Conservation (phyloP, 2,329 filamentous ascomycete genomes). For the Ophiostoma perfectum region DNA sequence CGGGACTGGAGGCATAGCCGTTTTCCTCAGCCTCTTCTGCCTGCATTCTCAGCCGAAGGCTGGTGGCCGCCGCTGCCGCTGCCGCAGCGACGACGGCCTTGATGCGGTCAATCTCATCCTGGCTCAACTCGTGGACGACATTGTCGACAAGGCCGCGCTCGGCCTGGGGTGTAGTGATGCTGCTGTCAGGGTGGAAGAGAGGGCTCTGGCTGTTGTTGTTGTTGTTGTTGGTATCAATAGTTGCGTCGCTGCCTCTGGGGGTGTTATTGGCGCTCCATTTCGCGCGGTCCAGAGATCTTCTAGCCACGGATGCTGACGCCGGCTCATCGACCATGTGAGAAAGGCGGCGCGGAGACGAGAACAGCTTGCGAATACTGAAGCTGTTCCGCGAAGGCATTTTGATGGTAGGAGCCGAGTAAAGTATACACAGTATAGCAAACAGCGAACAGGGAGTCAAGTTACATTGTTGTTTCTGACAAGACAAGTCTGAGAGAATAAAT, state of each 20-base stretch:
- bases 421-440: not conserved
- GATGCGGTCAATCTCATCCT: slow-evolving; percentile 48
- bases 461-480: slow-evolving; percentile 21
- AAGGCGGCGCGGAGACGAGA: slow-evolving; percentile 33
- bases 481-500: slow-evolving; percentile 11
- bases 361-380: slow-evolving; percentile 42
- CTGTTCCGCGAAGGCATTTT: slow-evolving; percentile 40
- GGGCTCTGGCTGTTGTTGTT: slow-evolving; percentile 11
- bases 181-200: slow-evolving; percentile 31
- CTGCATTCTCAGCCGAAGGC: slow-evolving; percentile 17
- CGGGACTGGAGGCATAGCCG: not conserved
- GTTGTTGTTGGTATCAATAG: not conserved
- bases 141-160: slow-evolving; percentile 21
- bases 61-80: slow-evolving; percentile 14
- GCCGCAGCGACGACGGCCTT: slow-evolving; percentile 40
- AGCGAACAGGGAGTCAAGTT: slow-evolving; percentile 9
- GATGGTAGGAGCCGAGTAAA: slow-evolving; percentile 18
- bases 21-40: not conserved
- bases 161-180: slow-evolving; percentile 24
- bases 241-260: not conserved
- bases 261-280: too few relatives aligned
- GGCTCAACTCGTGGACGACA: slow-evolving; percentile 18
- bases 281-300: too few relatives aligned
- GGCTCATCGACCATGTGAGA: slow-evolving; percentile 11
- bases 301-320: not conserved